Conservation (phyloP, 179 eudicot genomes). For the Beta corolliflora region DNA sequence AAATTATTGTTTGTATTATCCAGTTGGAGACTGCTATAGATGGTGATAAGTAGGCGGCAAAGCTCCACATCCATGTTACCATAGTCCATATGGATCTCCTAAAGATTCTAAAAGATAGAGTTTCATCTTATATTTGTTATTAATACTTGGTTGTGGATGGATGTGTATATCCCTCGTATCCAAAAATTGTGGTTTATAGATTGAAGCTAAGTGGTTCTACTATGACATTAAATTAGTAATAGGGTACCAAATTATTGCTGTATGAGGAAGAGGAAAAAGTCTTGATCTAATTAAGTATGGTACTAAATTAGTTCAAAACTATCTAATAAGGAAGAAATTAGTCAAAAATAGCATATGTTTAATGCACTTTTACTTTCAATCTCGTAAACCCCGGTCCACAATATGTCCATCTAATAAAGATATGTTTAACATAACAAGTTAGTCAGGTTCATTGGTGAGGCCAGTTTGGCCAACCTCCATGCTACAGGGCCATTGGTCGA, state of each 20-base stretch:
- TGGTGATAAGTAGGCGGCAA: conserved; percentile 37
- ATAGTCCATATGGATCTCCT: conserved; percentile 18
- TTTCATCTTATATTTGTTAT: conserved; percentile 21
- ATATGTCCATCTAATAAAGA: no score
- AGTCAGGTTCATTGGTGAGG: no score
- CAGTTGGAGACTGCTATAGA: conserved; percentile 26
- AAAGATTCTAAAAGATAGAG: conserved; percentile 24
- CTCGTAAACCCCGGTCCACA: neutral
- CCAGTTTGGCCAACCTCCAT: no score
- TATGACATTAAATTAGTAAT: neutral
- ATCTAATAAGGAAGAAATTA: neutral
- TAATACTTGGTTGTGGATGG: conserved; percentile 17
- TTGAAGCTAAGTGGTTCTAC: conserved; percentile 7
- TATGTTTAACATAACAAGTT: no score
- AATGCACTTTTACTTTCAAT: neutral
- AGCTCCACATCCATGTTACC: conserved; percentile 33
- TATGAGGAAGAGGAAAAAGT: neutral
- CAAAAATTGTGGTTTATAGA: conserved; percentile 18
- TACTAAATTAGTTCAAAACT: neutral
- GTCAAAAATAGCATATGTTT: neutral
- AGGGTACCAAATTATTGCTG: neutral
- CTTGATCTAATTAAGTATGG: neutral
- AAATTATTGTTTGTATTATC: conserved; percentile 14
- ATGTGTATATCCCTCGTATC: conserved; percentile 26
- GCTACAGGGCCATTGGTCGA: no score